These are phyloP conservation scores for Rhizopus arrhizus DNA, from an alignment of 371 early-diverging fungal genomes.

Conservation along the genomic window DNA sequence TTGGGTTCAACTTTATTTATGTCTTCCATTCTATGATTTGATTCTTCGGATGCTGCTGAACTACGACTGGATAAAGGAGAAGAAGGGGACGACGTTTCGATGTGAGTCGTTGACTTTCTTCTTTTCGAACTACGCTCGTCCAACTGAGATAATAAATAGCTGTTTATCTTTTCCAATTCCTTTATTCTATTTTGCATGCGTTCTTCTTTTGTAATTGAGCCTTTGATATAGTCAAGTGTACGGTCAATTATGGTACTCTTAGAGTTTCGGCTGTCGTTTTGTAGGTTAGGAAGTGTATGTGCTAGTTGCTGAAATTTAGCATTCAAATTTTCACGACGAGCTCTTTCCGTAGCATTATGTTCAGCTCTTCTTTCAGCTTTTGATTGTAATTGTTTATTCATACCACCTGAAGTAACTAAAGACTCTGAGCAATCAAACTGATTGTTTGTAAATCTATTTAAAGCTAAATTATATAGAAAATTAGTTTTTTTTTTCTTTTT, in stretches of 20 bases:
- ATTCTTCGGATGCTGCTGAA: conserved; percentile 7
- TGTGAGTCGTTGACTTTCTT: neutral
- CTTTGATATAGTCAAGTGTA: conserved; percentile 59
- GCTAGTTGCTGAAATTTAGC: conserved; percentile 75
- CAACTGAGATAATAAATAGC: conserved; percentile 32
- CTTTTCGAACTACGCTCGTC: conserved; percentile 11
- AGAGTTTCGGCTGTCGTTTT: conserved; percentile 70
- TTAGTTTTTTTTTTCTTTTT: neutral
- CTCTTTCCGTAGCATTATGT: conserved; percentile 79
- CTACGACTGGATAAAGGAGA: neutral
- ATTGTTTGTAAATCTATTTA: conserved; percentile 5
- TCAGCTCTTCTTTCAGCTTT: conserved; percentile 71
- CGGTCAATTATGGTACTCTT: conserved; percentile 75
- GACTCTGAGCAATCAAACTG: conserved; percentile 20
- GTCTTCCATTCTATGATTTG: conserved; percentile 3
- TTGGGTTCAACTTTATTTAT: too few species aligned
- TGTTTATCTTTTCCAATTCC: conserved; percentile 37
- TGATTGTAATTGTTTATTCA: conserved; percentile 26
- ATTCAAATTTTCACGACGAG: conserved; percentile 74
- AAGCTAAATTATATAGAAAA: neutral
- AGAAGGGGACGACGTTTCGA: neutral
- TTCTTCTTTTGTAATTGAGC: conserved; percentile 43
- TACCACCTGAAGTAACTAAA: neutral
- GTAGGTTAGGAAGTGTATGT: conserved; percentile 66
- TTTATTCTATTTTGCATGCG: conserved; percentile 33